Base-by-base conservation (phyloP, 2,329 filamentous ascomycete species). In the Madurella fahalii region DNA sequence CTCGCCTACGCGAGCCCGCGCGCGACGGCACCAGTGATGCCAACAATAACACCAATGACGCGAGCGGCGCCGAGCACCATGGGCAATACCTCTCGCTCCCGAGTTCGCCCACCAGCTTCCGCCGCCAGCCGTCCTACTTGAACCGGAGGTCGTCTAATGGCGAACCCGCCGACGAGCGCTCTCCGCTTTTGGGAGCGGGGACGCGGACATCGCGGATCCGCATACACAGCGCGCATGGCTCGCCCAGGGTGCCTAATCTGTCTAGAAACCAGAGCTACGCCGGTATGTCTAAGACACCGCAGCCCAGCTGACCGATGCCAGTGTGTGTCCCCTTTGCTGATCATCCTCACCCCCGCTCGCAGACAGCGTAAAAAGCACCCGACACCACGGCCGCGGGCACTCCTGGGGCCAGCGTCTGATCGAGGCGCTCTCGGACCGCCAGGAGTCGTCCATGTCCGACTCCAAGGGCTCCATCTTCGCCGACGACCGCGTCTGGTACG, bases 401-500 rank as follows among this genome's bases (percentile, higher is more conserved):
- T 86, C 83, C 15, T 84, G 78, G 76, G 74, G 81, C 16, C 74
- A 79, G 40, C 81, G 87, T 16, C 74, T 89, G 20, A 80, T 81
- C 56, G 80, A 79, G 56, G 86, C 82, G 50, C 74, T 89, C 53
- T 75, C 73, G 54, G 84, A 80, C 64, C 75, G 77, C 59, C 80
- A 78, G 63, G 77, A 80, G 31, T 79, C 62, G 9, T 60, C 78
- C 57, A 74, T 86, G 71, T 71, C 77, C 58, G 84, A 87, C 58
- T 85, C 85, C 47, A 88, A 85, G 65, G 74, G 78, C 34, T 85
- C 83, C 4, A 72, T 87, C 9, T 86, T 84, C 63, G 76, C 86
- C 48, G 89, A 96, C 66, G 91, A 97, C 63, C 85, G 94, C 57
- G 88, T 95, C 9, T 97, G 94, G 94, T 97, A 97, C 72, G 94